These are phyloP conservation scores for Teunomyces funiuensis DNA, from an alignment of 805 yeast genomes.

Conservation along the genomic window DNA sequence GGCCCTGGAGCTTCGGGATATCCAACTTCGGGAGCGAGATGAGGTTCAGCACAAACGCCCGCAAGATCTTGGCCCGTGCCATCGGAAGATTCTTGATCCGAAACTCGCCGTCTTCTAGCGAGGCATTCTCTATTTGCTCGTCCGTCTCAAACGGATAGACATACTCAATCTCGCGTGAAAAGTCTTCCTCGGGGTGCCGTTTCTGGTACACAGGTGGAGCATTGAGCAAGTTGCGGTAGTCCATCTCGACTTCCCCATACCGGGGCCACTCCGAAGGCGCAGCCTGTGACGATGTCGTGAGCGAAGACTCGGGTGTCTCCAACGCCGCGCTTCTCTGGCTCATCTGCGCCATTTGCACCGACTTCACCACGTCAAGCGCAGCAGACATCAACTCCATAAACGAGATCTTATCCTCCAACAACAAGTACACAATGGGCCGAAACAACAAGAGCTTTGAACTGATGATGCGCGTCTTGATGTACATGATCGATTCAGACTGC, in stretches of 20 bases:
- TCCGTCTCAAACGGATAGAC: too few species aligned
- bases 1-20: slow-evolving; percentile 35
- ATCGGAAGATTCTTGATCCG: slow-evolving; percentile 19
- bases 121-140: neutral
- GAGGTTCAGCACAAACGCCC: slow-evolving; percentile 27
- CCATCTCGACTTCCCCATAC: slow-evolving; percentile 16
- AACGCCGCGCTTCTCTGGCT: neutral
- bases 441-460: slow-evolving; percentile 32
- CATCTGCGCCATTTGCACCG: slow-evolving; percentile 1
- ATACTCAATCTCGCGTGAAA: slow-evolving; percentile 23
- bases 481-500: slow-evolving; percentile 39
- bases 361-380: slow-evolving; percentile 17
- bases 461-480: slow-evolving; percentile 37
- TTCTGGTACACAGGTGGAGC: slow-evolving; percentile 30
- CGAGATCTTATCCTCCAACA: slow-evolving; percentile 29
- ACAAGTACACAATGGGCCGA: slow-evolving; percentile 34
- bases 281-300: neutral
- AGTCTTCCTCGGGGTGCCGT: slow-evolving; percentile 32
- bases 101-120: slow-evolving; percentile 15
- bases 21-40: slow-evolving; percentile 32
- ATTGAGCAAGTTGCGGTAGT: slow-evolving; percentile 20
- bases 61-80: slow-evolving; percentile 26
- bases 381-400: slow-evolving; percentile 28
- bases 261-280: slow-evolving; percentile 6
- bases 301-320: slow-evolving; percentile 4